Evolutionary conservation across 768 basidiomycete species (phyloP), one percentile per base, ranked within the genome.

Genomic region (Pilatotrama ljubarskyi): DNA sequence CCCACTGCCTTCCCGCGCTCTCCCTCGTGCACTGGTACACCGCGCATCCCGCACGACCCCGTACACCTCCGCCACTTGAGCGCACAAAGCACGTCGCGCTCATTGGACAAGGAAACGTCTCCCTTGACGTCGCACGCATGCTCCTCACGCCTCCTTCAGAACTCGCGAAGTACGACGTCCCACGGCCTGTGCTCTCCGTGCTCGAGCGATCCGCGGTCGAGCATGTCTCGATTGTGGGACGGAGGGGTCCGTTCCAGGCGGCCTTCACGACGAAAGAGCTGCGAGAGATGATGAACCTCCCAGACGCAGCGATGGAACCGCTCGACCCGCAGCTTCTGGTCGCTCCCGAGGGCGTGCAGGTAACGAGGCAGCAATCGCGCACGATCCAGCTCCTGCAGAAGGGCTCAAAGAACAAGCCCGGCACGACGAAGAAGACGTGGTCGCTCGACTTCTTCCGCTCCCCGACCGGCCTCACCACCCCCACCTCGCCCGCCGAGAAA

Each of bases 11-110:
- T 2, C 84, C 93, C 1, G 94, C 95, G 0, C 78, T 97, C 3
- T 85, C 84, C 0, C 74, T 99, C 42, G 95, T 99, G 1, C 91
- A 95, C 65, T 98, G 95, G 95, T 98, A 99, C 76, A 98, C 96
- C 13, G 87, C 83, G 47, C 94, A 98, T 71, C 95, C 95, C 1
- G 85, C 85, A 9, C 76, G 78, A 10, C 79, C 82, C 0, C 29
- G 29, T 10, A 70, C 59, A 1, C 78, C 88, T 0, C 86, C 89
- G 0, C 77, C 86, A 0, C 80, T 94, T 1, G 83, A 91, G 29
- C 80, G 80, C 40, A 74, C 84, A 3, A 70, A 78, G 2, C 90
- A 95, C 65, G 85, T 95, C 26, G 85, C 91, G 1, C 76, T 99
- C 54, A 88, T 98, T 43, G 96, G 97, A 0, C 92, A 94, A 62